A percentile compares a stretch with the other conserved stretches of the same genome.
Evolutionary conservation across 1,284 basidiomycete genomes (phyloP).

Genomic region (Irpex lacteus): DNA sequence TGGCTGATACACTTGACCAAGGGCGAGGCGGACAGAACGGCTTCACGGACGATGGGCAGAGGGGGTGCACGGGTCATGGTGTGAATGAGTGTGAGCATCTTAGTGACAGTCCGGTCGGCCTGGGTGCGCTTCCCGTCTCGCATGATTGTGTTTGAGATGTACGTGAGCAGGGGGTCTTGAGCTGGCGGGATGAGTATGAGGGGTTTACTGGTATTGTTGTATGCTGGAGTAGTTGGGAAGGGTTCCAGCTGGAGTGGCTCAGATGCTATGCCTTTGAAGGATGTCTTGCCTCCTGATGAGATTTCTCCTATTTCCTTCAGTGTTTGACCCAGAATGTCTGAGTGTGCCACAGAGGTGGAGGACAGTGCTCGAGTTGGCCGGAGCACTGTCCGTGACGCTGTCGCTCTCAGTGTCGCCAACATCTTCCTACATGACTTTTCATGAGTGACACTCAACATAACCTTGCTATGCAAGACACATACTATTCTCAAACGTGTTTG

Average conservation of each 20-base stretch:
- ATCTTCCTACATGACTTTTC: background rate
- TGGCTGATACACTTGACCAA: slow-evolving; percentile 56
- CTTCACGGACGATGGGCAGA: slow-evolving; percentile 74
- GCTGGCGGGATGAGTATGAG: slow-evolving; percentile 64
- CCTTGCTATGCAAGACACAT: background rate
- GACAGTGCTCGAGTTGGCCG: background rate
- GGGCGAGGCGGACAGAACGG: slow-evolving; percentile 65
- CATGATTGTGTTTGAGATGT: slow-evolving; percentile 69
- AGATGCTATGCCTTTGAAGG: background rate
- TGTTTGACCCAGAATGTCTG: background rate
- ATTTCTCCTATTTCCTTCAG: background rate
- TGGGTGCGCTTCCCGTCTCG: slow-evolving; percentile 65
- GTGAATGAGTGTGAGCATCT: slow-evolving; percentile 70
- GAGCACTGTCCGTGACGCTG: background rate
- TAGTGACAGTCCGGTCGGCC: slow-evolving; percentile 57
- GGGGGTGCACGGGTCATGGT: slow-evolving; percentile 72
- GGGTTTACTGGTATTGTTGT: background rate
- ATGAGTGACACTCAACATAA: background rate
- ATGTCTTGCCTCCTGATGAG: background rate
- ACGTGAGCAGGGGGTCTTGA: slow-evolving; percentile 74
- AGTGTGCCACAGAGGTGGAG: background rate
- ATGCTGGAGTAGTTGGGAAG: background rate
- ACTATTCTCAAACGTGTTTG: background rate
- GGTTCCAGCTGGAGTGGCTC: background rate
- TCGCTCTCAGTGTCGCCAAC: background rate